These are phyloP conservation scores for Chloris gayana DNA, from an alignment of 176 grass and related monocot species.

Conservation along the genomic window DNA sequence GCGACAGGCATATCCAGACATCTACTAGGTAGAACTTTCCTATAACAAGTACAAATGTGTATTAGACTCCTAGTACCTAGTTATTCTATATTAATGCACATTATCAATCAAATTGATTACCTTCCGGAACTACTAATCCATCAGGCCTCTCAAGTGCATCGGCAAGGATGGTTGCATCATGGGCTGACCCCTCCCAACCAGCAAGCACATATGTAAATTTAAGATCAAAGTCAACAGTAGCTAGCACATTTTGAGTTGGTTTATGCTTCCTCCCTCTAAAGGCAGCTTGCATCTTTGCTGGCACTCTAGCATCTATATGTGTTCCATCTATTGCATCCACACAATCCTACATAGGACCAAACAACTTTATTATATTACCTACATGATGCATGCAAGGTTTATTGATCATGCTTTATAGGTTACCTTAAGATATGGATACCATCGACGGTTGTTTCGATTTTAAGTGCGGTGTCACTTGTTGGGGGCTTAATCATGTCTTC, in stretches of 20 bases:
- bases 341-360: neutral
- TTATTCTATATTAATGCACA: too few relatives aligned
- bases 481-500: neutral
- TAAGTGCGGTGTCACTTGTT: neutral
- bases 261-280: too few relatives aligned
- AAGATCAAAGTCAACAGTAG: too few relatives aligned
- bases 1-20: neutral
- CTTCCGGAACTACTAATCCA: too few relatives aligned
- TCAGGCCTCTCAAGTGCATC: too few relatives aligned
- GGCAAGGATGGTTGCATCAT: too few relatives aligned
- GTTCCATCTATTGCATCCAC: neutral
- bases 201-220: too few relatives aligned
- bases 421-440: neutral
- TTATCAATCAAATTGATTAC: too few relatives aligned
- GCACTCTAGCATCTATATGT: neutral
- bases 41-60: neutral
- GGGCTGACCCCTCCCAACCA: too few relatives aligned
- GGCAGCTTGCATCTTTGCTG: neutral
- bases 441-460: neutral
- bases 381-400: too few relatives aligned
- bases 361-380: neutral
- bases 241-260: too few relatives aligned
- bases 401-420: neutral
- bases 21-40: neutral
- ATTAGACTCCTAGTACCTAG: too few relatives aligned